Conservation (phyloP, 306 rosid genomes). For the Boehmeria nivea region DNA sequence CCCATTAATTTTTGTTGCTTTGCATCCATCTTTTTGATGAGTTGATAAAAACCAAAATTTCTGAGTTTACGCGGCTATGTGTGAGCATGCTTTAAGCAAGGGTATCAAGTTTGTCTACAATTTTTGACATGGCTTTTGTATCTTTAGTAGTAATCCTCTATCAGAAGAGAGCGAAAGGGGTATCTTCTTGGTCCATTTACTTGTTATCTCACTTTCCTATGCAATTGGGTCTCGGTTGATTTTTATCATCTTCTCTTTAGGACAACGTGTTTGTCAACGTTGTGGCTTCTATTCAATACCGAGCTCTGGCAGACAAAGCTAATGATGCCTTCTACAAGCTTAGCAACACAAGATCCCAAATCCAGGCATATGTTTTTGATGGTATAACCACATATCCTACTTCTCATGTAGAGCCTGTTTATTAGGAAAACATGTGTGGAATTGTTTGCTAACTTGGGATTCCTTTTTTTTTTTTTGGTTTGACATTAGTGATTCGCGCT, state of each 20-base stretch:
- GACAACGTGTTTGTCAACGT: constrained; percentile 93
- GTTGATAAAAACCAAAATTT: too few relatives aligned
- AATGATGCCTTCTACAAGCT: constrained; percentile 92
- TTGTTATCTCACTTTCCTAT: constrained; percentile 1
- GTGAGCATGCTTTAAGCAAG: too few relatives aligned
- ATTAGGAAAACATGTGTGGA: background rate
- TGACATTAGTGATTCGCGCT: constrained; percentile 65
- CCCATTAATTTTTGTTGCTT: too few relatives aligned
- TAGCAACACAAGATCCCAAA: constrained; percentile 80
- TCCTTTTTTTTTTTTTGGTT: constrained; percentile 13
- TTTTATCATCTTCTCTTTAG: constrained; percentile 35
- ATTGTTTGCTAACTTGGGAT: constrained; percentile 15
- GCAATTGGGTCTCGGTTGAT: constrained; percentile 15
- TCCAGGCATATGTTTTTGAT: constrained; percentile 91
- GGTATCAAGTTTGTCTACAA: too few relatives aligned
- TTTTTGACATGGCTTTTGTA: background rate
- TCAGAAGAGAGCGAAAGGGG: background rate
- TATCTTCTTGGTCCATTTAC: background rate
- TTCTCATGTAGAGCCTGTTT: constrained; percentile 2
- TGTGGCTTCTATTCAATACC: constrained; percentile 89
- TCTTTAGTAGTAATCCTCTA: too few relatives aligned
- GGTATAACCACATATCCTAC: constrained; percentile 43
- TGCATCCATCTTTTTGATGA: too few relatives aligned
- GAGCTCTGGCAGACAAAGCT: constrained; percentile 76
- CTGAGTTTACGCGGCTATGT: too few relatives aligned